Conservation (phyloP, 2,329 filamentous ascomycete genomes). For the Phoma sp. region DNA sequence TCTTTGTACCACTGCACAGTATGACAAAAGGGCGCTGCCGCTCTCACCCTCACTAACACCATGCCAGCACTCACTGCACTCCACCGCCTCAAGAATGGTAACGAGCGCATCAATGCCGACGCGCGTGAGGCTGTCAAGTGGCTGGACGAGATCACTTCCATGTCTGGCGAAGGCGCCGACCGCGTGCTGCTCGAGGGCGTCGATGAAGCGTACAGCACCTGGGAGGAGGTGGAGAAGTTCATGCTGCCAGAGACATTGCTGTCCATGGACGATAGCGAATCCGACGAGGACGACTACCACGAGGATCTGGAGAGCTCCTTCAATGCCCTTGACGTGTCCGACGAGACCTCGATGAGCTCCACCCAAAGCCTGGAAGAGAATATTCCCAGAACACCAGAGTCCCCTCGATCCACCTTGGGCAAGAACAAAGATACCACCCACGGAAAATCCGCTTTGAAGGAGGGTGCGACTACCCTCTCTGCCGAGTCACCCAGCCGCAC, state of each 20-base stretch:
- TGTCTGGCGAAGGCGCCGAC: slow-evolving; percentile 41
- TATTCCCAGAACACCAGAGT: slow-evolving; percentile 49
- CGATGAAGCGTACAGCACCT: slow-evolving; percentile 55
- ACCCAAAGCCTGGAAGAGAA: slow-evolving; percentile 47
- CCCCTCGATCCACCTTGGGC: slow-evolving; percentile 47
- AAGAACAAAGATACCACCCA: slow-evolving; percentile 16
- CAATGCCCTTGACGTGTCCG: slow-evolving; percentile 44
- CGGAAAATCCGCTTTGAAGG: slow-evolving; percentile 33
- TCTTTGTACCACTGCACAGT: slow-evolving; percentile 60
- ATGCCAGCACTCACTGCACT: slow-evolving; percentile 53
- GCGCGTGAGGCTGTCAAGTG: slow-evolving; percentile 57
- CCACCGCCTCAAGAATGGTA: slow-evolving; percentile 51
- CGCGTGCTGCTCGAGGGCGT: slow-evolving; percentile 55
- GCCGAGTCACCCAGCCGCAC: slow-evolving; percentile 34
- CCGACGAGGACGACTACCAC: slow-evolving; percentile 42
- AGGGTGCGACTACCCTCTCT: slow-evolving; percentile 15
- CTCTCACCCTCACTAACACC: slow-evolving; percentile 27
- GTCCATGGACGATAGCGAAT: slow-evolving; percentile 54
- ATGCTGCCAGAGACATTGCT: slow-evolving; percentile 56
- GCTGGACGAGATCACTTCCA: slow-evolving; percentile 59
- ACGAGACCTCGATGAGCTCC: slow-evolving; percentile 53
- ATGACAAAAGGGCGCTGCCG: slow-evolving; percentile 30
- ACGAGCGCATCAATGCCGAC: slow-evolving; percentile 51
- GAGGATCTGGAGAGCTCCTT: slow-evolving; percentile 48
- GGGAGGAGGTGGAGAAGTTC: slow-evolving; percentile 58